Conservation (phyloP, 768 basidiomycete genomes). For the Rhodotorula graminis region DNA sequence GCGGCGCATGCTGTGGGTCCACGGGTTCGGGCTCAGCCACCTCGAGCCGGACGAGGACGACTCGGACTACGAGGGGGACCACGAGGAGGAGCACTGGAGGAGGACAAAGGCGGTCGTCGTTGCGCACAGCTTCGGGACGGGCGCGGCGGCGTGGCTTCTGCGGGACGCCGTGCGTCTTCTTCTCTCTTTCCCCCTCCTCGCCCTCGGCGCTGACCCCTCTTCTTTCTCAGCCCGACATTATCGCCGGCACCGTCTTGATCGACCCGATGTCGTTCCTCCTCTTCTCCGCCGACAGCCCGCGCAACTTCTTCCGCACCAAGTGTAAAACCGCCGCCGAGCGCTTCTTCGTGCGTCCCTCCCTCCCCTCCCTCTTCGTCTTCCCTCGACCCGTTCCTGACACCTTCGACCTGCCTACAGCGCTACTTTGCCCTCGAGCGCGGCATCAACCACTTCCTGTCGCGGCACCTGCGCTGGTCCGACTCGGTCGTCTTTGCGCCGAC, state of each 20-base stretch:
- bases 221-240: slow-evolving; percentile 16
- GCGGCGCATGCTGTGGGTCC: slow-evolving; percentile 32
- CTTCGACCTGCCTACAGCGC: not conserved
- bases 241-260: slow-evolving; percentile 29
- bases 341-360: slow-evolving; percentile 21
- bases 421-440: slow-evolving; percentile 36
- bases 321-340: slow-evolving; percentile 25
- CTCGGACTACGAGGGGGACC: not conserved
- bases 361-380: not conserved
- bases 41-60: slow-evolving; percentile 22
- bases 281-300: slow-evolving; percentile 17
- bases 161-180: slow-evolving; percentile 23
- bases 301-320: slow-evolving; percentile 35
- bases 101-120: slow-evolving; percentile 26
- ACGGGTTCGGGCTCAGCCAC: slow-evolving; percentile 32
- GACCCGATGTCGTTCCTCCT: slow-evolving; percentile 35
- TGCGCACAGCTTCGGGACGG: slow-evolving; percentile 23
- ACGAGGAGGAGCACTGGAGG: slow-evolving; percentile 33
- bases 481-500: slow-evolving; percentile 14
- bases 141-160: slow-evolving; percentile 25
- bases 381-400: too few species aligned
- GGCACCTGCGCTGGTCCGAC: slow-evolving; percentile 31
- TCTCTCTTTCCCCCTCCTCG: too few species aligned
- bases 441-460: slow-evolving; percentile 32
- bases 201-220: not conserved